Base-by-base conservation (phyloP, 371 early-diverging fungal species). In the Lichtheimia ornata region DNA sequence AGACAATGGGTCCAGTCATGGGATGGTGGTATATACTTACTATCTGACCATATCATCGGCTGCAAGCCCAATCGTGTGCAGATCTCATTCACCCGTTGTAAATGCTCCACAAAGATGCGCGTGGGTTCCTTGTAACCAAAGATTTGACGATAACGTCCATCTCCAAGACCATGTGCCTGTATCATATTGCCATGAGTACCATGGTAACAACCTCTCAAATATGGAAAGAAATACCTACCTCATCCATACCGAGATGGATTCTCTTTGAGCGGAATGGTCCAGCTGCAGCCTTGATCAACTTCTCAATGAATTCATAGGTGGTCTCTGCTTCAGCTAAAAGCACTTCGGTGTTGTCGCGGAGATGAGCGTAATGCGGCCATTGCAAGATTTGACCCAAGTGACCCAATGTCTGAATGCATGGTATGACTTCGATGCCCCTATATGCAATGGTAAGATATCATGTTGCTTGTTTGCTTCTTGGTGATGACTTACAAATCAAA, bases 31-130 rank as follows among this genome's bases (percentile, higher is more conserved):
- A 2, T 15, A 4, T 15, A 72, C 87, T 72, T 82, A 88, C 88
- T 92, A 64, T 94, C 95, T 2, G 92, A 92, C 95, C 95, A 94
- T 47, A 94, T 84, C 86, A 94, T 88, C 3, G 93, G 92, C 50
- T 87, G 70, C 40, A 92, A 61, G 0, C 81, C 89, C 24, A 75
- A 68, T 7, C 71, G 71, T 40, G 69, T 62, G 61, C 94, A 94
- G 13, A 94, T 89, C 17, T 83, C 84, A 42, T 83, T 78, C 4
- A 94, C 90, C 15, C 85, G 79, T 64, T 79, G 79, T 27, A 94
- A 55, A 64, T 94, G 95, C 22, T 91, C 88, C 12, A 89, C 69
- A 73, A 94, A 94, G 3, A 94, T 84, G 20, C 84, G 76, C 0
- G 87, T 82, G n/a, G 85, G 79, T 5, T 92, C 92, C 42, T 89